Evolutionary conservation across 2,329 filamentous ascomycete species (phyloP), one percentile per base, ranked within the genome.

Genomic region (Westerdykella sp.): DNA sequence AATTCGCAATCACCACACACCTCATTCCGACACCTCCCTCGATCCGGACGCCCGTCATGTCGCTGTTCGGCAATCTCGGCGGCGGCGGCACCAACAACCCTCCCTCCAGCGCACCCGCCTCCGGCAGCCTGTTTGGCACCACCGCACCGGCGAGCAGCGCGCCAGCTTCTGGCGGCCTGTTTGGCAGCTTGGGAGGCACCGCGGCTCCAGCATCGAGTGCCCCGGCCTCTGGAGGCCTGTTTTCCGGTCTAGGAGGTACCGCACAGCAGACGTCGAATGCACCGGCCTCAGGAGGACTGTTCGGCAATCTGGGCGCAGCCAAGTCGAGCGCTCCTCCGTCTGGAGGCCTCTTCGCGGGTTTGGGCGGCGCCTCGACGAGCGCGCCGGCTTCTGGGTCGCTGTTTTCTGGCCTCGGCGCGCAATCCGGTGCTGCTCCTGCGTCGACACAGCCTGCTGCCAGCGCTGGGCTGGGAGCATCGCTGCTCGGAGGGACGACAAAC

Each of bases 51-150:
- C 41, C 47, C 55, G 55, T 46, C 53, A 64, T 64, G 60, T 60
- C 49, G 41, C 55, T 66, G 16, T 65, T 67, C 52, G 55, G 56
- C 34, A 56, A 55, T 46, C 47, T 60, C 41, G 57, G 59, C 38
- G 55, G 50, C 49, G 41, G 46, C 12, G 55, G 50, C 49, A 40
- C 45, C 12, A 46, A 40, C 32, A 60, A 58, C 52, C 61, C 62
- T 40, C 52, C 59, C 22, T 57, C 60, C 14, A 55, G 51, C 41
- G 59, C 36, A 15, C 28, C 46, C 14, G 25, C 53, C n/a, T 21
- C 56, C 4, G 49, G 53, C 11, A 50, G 50, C 28, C 48, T 63
- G 39, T 66, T 67, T 48, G 57, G 62, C 39, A 46, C 45, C 42
- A 31, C 40, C 10, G 43, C 47, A 23, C 39, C 50, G 32, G 47